These are phyloP conservation scores for Wickerhamomyces sp. DNA, from an alignment of 1,139 yeast species.

Conservation along the genomic window DNA sequence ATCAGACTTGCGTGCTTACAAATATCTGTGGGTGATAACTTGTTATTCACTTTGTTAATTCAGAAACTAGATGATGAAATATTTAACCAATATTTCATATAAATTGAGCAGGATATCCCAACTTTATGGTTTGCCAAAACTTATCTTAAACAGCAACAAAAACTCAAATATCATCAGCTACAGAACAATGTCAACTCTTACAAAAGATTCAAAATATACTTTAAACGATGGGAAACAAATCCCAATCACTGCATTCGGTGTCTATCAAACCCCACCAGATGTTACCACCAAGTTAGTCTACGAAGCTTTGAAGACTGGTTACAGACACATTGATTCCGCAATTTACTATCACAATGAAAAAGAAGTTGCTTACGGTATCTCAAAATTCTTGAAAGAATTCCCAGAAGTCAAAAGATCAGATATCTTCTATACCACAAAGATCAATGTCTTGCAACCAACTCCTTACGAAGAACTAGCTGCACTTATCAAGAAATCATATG, in stretches of 20 bases:
- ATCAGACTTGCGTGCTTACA: no score
- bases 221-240: background rate
- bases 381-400: constrained; percentile 14
- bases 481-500: constrained; percentile 47
- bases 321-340: constrained; percentile 8
- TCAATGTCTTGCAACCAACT: constrained; percentile 8
- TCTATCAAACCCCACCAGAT: background rate
- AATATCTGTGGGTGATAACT: no score
- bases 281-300: background rate
- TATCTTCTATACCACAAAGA: constrained; percentile 18
- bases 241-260: background rate
- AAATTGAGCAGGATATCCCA: no score
- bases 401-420: constrained; percentile 17
- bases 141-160: no score
- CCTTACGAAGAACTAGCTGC: constrained; percentile 50
- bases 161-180: no score
- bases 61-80: no score
- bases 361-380: constrained; percentile 17
- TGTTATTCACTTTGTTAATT: no score
- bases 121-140: no score
- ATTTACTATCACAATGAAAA: constrained; percentile 14
- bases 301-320: background rate
- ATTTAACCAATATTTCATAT: no score
- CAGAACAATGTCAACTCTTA: background rate
- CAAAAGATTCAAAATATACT: constrained; percentile 1